Conservation (phyloP, 148 eudicot genomes). For the Mesembryanthemum crystallinum region DNA sequence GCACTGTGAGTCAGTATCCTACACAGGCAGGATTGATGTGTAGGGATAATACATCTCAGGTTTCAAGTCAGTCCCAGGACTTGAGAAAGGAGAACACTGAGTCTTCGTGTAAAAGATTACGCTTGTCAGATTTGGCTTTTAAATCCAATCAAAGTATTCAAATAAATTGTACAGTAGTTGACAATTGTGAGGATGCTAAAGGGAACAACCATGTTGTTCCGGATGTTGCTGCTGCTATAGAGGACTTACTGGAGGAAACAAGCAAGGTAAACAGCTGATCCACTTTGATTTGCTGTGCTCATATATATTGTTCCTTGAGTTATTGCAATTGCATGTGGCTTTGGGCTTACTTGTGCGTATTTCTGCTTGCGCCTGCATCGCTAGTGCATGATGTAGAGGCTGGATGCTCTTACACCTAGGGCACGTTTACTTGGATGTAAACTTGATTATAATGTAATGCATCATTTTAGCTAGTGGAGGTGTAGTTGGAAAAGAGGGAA, state of each 20-base stretch:
- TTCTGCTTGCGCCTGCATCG: background rate
- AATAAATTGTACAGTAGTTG: conserved; percentile 26
- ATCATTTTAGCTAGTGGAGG: no score
- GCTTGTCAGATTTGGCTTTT: conserved; percentile 31
- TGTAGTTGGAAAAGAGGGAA: no score
- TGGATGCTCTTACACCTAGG: conserved; percentile 6
- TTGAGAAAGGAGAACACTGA: conserved; percentile 33
- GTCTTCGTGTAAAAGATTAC: conserved; percentile 47
- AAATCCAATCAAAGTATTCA: conserved; percentile 23
- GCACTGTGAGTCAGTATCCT: conserved; percentile 78
- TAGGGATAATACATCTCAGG: conserved; percentile 46
- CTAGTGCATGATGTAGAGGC: background rate
- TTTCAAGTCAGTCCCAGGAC: conserved; percentile 44
- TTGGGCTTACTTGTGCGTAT: background rate
- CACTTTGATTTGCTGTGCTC: conserved; percentile 16
- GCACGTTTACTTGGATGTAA: no score
- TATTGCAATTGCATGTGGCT: background rate
- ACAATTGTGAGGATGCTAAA: conserved; percentile 21
- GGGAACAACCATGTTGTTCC: conserved; percentile 45
- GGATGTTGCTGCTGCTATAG: conserved; percentile 92
- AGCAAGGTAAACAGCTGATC: conserved; percentile 56
- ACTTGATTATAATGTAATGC: no score
- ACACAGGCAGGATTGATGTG: conserved; percentile 62
- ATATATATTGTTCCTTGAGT: background rate
- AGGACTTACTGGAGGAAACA: conserved; percentile 86